Base-by-base conservation (phyloP, 371 early-diverging fungal species). In the Mucor circinelloides region DNA sequence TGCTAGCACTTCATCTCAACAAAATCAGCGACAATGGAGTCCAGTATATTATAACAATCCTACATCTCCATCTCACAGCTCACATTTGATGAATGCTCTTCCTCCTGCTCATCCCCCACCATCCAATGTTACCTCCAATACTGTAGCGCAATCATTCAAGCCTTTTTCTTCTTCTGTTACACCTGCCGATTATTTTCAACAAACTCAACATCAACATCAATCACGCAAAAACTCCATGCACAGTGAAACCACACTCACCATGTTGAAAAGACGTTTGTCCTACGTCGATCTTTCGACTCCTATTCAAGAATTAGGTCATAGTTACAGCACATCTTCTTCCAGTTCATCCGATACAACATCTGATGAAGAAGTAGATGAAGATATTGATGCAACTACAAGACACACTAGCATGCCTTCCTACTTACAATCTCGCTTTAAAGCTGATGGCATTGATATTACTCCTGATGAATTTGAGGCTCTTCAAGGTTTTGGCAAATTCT, bases 381-480 rank as follows among this genome's bases (percentile, higher is more conserved):
- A 54, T 13, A 27, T 56, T 31, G 56, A 60, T 9, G 19, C 21
- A 44, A 17, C 17, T 17, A 40, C 40, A 17, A 30, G 32, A 32
- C 46, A 65, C 13, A 36, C 44, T 48, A 40, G 25, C 31, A 42
- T 60, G 42, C 12, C 31, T 48, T 21, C 23, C 60, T 48, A 27
- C 31, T 15, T 30, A 9, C 21, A 21, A 50, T 44, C 36, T 19
- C 57, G 58, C 13, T 59, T 60, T 10, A 67, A 56, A 5, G 25
- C 42, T 7, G 48, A 55, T 28, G 72, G 72, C 19, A 32, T 73
- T 44, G 70, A 73, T 19, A 70, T 74, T 4, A 74, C 75, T 7
- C 63, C 50, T n/a, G 84, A 81, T 63, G 84, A 84, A 60, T 65
- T 72, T 54, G 84, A 84, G 60, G 84, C 76, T 10, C 57, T 84